phyloP scores from a whole-genome alignment of 2,329 filamentous ascomycete species.

The Venturia aucupariae region DNA sequence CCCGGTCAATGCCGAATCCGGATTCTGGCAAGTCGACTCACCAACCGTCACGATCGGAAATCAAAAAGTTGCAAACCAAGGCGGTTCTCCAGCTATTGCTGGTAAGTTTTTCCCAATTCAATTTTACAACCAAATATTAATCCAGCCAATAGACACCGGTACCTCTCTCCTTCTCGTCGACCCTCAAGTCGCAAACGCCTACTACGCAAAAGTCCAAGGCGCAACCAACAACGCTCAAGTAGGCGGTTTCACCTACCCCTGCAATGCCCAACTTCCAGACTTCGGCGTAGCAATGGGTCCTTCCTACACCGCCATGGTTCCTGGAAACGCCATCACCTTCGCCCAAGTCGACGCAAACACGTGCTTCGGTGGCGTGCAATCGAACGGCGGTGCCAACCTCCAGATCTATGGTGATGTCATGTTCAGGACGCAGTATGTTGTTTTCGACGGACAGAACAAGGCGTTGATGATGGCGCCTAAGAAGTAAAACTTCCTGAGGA shows the following conservation, averaged over 20 bases:
- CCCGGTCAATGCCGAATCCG: slow-evolving; percentile 49
- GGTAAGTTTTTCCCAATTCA: too few relatives aligned
- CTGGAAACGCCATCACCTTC: slow-evolving; percentile 36
- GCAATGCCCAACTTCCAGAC: slow-evolving; percentile 32
- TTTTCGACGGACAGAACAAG: slow-evolving; percentile 46
- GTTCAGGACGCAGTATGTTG: slow-evolving; percentile 51
- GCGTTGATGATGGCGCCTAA: slow-evolving; percentile 44
- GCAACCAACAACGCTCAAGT: slow-evolving; percentile 27
- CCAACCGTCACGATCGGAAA: slow-evolving; percentile 48
- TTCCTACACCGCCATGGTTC: slow-evolving; percentile 47
- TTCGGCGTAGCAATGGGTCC: slow-evolving; percentile 48
- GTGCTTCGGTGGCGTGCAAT: slow-evolving; percentile 62
- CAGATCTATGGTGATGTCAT: slow-evolving; percentile 57
- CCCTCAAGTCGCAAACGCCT: slow-evolving; percentile 38
- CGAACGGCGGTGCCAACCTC: slow-evolving; percentile 41
- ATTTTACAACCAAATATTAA: too few relatives aligned
- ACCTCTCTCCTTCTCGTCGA: slow-evolving; percentile 56
- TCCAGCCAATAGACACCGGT: slow-evolving; percentile 41
- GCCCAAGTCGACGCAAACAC: slow-evolving; percentile 34
- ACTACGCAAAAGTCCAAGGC: slow-evolving; percentile 34
- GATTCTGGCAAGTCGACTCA: slow-evolving; percentile 61
- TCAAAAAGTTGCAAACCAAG: slow-evolving; percentile 46
- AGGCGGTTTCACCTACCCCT: slow-evolving; percentile 38
- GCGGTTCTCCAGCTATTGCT: slow-evolving; percentile 35
- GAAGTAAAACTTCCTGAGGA: background rate